Base-by-base conservation (phyloP, 2,329 filamentous ascomycete species). In the Iodosphaeria phyllophila region DNA sequence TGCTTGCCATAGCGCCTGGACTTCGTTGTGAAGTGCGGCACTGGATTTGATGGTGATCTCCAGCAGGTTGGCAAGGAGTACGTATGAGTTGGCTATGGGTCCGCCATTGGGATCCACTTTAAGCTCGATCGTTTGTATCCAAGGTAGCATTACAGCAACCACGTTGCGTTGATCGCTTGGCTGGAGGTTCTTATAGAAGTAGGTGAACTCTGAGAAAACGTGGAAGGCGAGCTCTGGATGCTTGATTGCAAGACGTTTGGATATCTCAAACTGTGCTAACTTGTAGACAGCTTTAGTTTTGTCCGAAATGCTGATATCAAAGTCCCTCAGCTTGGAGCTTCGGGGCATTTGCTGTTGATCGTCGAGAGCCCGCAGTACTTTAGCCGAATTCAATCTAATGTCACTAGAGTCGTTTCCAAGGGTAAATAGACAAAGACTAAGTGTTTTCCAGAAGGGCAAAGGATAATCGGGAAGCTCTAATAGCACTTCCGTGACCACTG, bases 201-300 rank as follows among this genome's bases (percentile, higher is more conserved):
- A 61, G 0, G 83, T 86, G 37, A 93, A 93, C 41, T 98, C 86
- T 0, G 89, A 95, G 44, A 98, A 93, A 25, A 98, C 75, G 29
- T 84, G 70, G 40, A 95, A 93, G 0, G 86, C 84, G 20, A 92
- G 54, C 35, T 92, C 83, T 0, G 78, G 68, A 44, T 98, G 80
- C 34, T 91, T 79, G 40, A 79, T 80, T 2, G 84, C 78, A 19
- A 98, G 63, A 12, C 84, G 66, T 40, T 86, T 83, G 0, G 89
- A 95, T 13, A 92, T 91, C 43, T 95, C 86, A 35, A 93, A 95
- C 43, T 98, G 89, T 0, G 91, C 89, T 22, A 91, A 60, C 51
- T 98, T 98, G 52, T 95, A 98, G 3, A 98, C 86, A 0, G 86
- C 84, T 35, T 92, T 92, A 0, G 91, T 98, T 51, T 93, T 95